A percentile compares a stretch with the other conserved stretches of the same genome.
These are phyloP conservation scores for Phytopythium vexans DNA, from an alignment of 352 stramenopile species.

Conservation along the genomic window DNA sequence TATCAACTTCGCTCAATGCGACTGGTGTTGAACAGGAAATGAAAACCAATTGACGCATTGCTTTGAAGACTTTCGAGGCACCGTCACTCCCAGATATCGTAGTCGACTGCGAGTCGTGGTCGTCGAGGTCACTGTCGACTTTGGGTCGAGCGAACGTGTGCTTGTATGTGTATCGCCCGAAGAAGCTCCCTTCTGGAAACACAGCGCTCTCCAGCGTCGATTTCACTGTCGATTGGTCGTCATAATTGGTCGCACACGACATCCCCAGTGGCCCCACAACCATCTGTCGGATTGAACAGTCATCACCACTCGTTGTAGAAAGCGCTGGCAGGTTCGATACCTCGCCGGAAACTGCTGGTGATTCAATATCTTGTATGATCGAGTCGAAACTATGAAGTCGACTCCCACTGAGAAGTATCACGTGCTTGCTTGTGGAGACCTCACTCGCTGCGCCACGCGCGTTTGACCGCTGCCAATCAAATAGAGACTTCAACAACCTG, in stretches of 20 bases:
- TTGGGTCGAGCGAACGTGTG: constrained; percentile 19
- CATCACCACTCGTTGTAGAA: not conserved
- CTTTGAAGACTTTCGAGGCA: too few relatives aligned
- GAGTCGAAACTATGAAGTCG: constrained; percentile 32
- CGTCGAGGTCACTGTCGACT: not conserved
- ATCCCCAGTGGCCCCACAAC: constrained; percentile 23
- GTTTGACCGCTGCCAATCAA: constrained; percentile 30
- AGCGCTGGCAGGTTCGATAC: not conserved
- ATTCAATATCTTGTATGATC: constrained; percentile 29
- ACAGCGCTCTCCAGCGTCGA: not conserved
- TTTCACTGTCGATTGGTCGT: not conserved
- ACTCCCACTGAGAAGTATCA: constrained; percentile 35
- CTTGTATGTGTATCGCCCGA: constrained; percentile 25
- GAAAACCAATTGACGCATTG: constrained; percentile 11
- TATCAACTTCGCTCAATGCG: not conserved
- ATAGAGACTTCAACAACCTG: constrained; percentile 31
- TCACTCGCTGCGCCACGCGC: not conserved
- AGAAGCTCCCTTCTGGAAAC: constrained; percentile 25
- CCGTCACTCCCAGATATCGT: constrained; percentile 1
- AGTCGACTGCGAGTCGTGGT: not conserved
- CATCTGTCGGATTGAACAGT: constrained; percentile 13
- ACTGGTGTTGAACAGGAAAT: constrained; percentile 7
- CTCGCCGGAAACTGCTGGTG: not conserved
- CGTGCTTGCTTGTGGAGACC: constrained; percentile 11
- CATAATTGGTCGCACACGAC: not conserved